These are phyloP conservation scores for Mucuna pruriens DNA, from an alignment of 306 rosid genomes.

Conservation along the genomic window DNA sequence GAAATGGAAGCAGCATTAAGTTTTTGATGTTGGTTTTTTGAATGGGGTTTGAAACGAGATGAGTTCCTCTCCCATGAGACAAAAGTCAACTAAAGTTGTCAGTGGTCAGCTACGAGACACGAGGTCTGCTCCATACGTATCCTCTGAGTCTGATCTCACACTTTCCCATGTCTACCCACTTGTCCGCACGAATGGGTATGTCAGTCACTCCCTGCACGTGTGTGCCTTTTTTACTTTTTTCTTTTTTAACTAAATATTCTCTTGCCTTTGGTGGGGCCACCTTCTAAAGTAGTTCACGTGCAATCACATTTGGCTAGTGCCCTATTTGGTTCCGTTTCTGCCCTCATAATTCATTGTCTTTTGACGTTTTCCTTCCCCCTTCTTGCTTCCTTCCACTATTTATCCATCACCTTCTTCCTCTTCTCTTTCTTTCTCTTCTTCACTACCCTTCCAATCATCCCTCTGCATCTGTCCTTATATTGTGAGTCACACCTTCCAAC, in stretches of 20 bases:
- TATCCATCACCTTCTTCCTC: not conserved
- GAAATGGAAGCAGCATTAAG: too few relatives aligned
- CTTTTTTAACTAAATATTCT: not conserved
- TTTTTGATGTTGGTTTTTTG: too few relatives aligned
- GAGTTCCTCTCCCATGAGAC: not conserved
- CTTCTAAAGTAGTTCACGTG: not conserved
- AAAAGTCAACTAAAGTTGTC: not conserved
- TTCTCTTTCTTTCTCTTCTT: not conserved
- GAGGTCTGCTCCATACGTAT: constrained; percentile 32
- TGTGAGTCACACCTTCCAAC: not conserved
- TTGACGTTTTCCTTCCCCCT: not conserved
- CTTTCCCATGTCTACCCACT: constrained; percentile 19
- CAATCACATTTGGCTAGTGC: not conserved
- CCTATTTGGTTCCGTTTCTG: not conserved
- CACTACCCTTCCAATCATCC: not conserved
- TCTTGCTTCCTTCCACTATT: not conserved
- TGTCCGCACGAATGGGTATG: constrained; percentile 55
- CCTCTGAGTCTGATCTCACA: not conserved
- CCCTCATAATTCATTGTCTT: not conserved
- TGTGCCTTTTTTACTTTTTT: not conserved
- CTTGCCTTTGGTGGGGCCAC: not conserved
- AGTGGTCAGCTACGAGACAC: constrained; percentile 37
- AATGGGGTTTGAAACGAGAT: too few relatives aligned
- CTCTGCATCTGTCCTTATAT: not conserved
- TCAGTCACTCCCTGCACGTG: constrained; percentile 41